phyloP scores from a whole-genome alignment of 805 yeast genomes.

The Lipomyces anomalus region DNA sequence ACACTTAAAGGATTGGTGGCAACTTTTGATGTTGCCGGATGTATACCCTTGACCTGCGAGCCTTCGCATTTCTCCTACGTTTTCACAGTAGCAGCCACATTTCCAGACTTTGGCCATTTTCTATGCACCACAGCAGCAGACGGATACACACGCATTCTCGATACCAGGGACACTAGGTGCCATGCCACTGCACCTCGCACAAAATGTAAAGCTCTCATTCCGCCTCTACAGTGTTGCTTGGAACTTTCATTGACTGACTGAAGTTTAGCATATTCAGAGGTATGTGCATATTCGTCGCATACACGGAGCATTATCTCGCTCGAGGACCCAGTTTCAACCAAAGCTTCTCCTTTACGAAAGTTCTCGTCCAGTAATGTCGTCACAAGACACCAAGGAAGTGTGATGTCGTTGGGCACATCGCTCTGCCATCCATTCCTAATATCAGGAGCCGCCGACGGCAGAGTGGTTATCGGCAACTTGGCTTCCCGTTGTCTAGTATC shows the following conservation, averaged over 20 bases:
- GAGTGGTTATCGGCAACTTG: slow-evolving; percentile 12
- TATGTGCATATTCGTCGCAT: too few relatives aligned
- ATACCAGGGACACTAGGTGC: slow-evolving; percentile 13
- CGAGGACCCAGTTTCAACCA: too few relatives aligned
- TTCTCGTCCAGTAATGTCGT: too few relatives aligned
- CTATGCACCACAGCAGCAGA: slow-evolving; percentile 15
- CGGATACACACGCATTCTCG: slow-evolving; percentile 11
- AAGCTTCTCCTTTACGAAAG: too few relatives aligned
- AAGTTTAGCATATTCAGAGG: too few relatives aligned
- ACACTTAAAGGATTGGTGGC: too few relatives aligned
- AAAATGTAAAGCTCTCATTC: too few relatives aligned
- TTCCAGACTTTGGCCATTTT: slow-evolving; percentile 3
- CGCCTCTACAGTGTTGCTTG: too few relatives aligned
- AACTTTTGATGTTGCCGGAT: too few relatives aligned
- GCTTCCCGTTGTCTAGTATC: slow-evolving; percentile 7
- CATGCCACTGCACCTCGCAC: slow-evolving; percentile 5
- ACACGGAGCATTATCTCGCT: too few relatives aligned
- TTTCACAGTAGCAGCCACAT: slow-evolving; percentile 1
- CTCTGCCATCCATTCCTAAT: slow-evolving; percentile 18
- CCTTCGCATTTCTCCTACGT: slow-evolving; percentile 11
- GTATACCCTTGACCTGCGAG: slow-evolving; percentile 8
- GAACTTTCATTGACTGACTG: too few relatives aligned
- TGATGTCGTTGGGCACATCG: slow-evolving; percentile 14
- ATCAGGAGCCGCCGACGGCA: slow-evolving; percentile 21
- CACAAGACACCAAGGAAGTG: slow-evolving; percentile 6